These are phyloP conservation scores for Chaetomium sp. DNA, from an alignment of 2,329 filamentous ascomycete species.

Conservation along the genomic window DNA sequence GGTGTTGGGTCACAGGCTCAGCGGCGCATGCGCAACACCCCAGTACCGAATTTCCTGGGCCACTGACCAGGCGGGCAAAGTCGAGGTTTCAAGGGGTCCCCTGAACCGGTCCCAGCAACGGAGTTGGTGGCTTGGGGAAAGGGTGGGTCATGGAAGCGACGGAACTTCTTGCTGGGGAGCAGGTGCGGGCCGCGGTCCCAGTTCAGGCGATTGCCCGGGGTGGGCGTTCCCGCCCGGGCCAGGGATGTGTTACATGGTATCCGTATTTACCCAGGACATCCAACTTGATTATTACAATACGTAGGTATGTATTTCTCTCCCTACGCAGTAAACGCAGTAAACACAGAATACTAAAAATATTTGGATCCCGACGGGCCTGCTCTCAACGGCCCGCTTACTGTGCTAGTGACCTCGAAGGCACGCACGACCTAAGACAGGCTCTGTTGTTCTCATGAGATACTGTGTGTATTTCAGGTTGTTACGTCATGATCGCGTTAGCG, in stretches of 20 bases:
- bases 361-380: neutral
- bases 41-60: slow-evolving; percentile 10
- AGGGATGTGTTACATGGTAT: neutral
- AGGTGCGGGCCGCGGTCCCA: slow-evolving; percentile 29
- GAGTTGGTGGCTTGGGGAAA: slow-evolving; percentile 25
- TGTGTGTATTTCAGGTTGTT: neutral
- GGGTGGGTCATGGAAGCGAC: slow-evolving; percentile 26
- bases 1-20: slow-evolving; percentile 33
- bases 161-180: slow-evolving; percentile 25
- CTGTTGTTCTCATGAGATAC: neutral
- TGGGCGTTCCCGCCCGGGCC: neutral
- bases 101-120: slow-evolving; percentile 19
- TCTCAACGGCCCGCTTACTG: neutral
- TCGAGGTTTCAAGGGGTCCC: slow-evolving; percentile 20
- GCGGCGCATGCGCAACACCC: slow-evolving; percentile 21
- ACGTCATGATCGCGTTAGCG: slow-evolving; percentile 3
- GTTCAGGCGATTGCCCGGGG: slow-evolving; percentile 22
- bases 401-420: neutral
- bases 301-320: neutral
- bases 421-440: neutral
- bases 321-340: too few species aligned
- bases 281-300: neutral
- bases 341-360: neutral
- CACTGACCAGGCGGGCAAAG: slow-evolving; percentile 2
- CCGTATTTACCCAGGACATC: neutral